Evolutionary conservation across 2,329 filamentous ascomycete genomes (phyloP), one percentile per base, ranked within the genome.

Genomic region (Fusarium udum): DNA sequence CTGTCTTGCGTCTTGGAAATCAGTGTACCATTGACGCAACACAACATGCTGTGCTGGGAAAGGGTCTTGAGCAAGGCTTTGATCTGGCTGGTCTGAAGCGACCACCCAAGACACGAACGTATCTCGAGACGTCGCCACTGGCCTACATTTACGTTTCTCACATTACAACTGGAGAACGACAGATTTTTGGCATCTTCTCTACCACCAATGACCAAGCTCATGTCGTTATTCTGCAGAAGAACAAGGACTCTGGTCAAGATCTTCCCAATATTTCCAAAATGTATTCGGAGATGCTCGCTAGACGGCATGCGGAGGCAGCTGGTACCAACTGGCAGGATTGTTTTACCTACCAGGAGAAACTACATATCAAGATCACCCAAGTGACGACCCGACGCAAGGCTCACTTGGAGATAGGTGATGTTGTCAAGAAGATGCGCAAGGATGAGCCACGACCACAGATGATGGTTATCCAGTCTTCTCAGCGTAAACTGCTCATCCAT

Each of bases 131-230:
- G 5, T 90, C 92, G 1, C 87, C 90, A 2, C 87, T 98, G 80
- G 92, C 91, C 26, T 99, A 97, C 79, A 87, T 98, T 61, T 98
- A 96, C 79, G 86, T 99, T 34, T 98, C 97, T 64, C 96, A 99
- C 82, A 92, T 99, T 78, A 92, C 92, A 49, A 92, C 95, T 18
- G 95, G 95, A 7, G 95, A 99, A 65, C 90, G 94, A 40, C 95
- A 99, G 78, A 92, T 99, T 58, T 98, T 98, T 80, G 95, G 94
- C 2, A 82, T 99, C 10, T 97, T 99, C 82, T 98, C 95, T 1
- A 95, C 94, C 0, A 90, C 90, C 0, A 92, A 89, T 72, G 88
- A 91, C 18, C 91, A 96, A 77, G 96, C 95, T 0, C 90, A 97
- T 77, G 90, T 99, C 57, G 87, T 98, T 57, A 92, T 98, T n/a